A percentile compares a stretch with the other conserved stretches of the same genome.
phyloP scores from a whole-genome alignment of 768 basidiomycete species.

The Panaeolus cyanescens region DNA sequence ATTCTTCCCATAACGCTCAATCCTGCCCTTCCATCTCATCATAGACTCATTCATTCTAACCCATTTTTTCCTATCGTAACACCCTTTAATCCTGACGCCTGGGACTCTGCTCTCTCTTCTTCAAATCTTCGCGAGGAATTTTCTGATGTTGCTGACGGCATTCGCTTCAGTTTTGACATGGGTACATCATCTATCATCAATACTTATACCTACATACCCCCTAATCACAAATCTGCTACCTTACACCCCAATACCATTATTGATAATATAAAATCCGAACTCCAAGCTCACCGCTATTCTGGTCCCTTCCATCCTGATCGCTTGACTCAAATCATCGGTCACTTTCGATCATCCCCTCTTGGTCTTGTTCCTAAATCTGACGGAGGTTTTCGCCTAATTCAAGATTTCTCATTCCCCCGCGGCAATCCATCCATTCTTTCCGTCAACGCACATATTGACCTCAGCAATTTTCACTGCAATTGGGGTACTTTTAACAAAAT shows the following conservation, averaged over 20 bases:
- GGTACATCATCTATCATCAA: conserved; percentile 21
- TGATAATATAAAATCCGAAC: conserved; percentile 32
- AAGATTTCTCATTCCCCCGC: conserved; percentile 31
- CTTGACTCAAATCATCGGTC: conserved; percentile 37
- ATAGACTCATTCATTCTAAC: conserved; percentile 20
- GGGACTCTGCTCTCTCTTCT: conserved; percentile 18
- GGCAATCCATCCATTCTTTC: conserved; percentile 21
- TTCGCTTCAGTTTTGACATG: conserved; percentile 36
- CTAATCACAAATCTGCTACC: conserved; percentile 33
- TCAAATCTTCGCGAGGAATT: conserved; percentile 19
- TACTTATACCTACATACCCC: conserved; percentile 24
- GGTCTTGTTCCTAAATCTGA: conserved; percentile 37
- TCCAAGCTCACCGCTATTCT: conserved; percentile 31
- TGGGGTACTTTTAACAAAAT: conserved; percentile 21
- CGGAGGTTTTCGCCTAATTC: conserved; percentile 29
- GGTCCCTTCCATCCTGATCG: conserved; percentile 22
- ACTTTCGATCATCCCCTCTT: conserved; percentile 41
- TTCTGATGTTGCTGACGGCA: conserved; percentile 29
- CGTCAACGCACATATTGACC: conserved; percentile 31
- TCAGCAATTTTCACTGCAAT: conserved; percentile 27
- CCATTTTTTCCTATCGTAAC: conserved; percentile 29
- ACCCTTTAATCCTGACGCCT: conserved; percentile 24
- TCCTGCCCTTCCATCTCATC: conserved; percentile 18
- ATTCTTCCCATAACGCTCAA: conserved; percentile 27
- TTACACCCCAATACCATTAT: conserved; percentile 30